Evolutionary conservation across 306 rosid species (phyloP), one percentile per base, ranked within the genome.

Genomic region (Cotoneaster glaucophyllus): DNA sequence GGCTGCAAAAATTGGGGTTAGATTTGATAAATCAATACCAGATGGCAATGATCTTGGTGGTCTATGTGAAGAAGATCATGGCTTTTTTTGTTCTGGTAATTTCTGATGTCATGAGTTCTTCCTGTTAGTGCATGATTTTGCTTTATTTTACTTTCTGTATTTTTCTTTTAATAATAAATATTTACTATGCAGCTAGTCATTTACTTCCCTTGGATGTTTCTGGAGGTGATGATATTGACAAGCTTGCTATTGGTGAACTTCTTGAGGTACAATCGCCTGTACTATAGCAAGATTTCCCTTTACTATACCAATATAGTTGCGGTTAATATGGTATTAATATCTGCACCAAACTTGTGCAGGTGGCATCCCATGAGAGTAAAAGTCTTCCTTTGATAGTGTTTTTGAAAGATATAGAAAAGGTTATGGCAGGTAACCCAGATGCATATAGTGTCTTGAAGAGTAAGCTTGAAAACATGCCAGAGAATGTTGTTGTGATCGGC

Each of bases 11-110:
- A 85, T 96, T 84, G 99, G 99, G 65, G 99, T 96, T 85, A 81
- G 98, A 82, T 96, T 96, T 86, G 99, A 96, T 66, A 90, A 93
- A 81, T 83, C 97, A 61, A 89, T 96, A 83, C 96, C 87, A 45
- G 98, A 92, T 86, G 99, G 99, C 48, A 96, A 89, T 79, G 89
- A 96, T 86, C 97, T 96, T 59, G 99, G 99, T 59, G 99, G 99
- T 57, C 87, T 77, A 74, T 96, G 99, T 54, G 98, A 96, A 83
- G 89, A 84, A 37, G 96, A 87, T 77, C 98, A 70, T 71, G 99
- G 99, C 9, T 96, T 92, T 89, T 96, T 96, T 76, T 96, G 98
- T 84, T 82, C 93, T 37, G 94, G 98, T 96, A 78, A 82, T 77
- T 76, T 31, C 83, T 83, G 67, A 65, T 50, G 77, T 64, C 74